These are phyloP conservation scores for Anisodus acutangulus DNA, from an alignment of 257 asterid genomes.

Conservation along the genomic window DNA sequence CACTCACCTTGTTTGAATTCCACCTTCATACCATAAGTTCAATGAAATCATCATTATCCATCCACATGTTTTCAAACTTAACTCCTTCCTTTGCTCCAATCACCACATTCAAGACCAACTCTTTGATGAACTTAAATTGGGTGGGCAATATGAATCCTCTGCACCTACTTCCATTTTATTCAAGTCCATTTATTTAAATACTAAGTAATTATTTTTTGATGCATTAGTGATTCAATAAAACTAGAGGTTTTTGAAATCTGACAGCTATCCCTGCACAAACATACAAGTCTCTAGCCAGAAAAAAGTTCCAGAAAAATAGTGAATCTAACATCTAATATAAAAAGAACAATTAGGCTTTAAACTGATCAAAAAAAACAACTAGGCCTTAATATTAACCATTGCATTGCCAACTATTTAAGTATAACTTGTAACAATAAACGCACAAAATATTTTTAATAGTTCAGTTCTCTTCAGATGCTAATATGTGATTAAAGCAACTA, in stretches of 20 bases:
- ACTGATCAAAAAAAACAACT: not conserved
- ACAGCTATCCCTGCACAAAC: conserved; percentile 17
- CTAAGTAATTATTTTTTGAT: not conserved
- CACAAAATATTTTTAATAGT: not conserved
- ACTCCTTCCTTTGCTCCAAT: not conserved
- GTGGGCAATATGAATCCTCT: not conserved
- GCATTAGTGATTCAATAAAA: not conserved
- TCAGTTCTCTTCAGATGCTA: conserved; percentile 21
- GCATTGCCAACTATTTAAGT: not conserved
- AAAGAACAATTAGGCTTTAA: not conserved
- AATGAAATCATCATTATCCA: conserved; percentile 9
- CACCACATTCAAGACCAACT: not conserved
- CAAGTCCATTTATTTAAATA: not conserved
- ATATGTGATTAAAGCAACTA: conserved; percentile 20
- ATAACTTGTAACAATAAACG: not conserved
- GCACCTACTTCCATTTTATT: not conserved
- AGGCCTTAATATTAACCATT: conserved; percentile 3
- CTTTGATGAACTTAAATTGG: not conserved
- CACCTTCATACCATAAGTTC: not conserved
- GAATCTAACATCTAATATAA: not conserved
- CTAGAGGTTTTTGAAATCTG: not conserved
- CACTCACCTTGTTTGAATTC: not conserved
- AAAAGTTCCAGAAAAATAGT: not conserved
- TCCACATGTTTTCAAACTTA: not conserved
- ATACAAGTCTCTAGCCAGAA: conserved; percentile 17